These are phyloP conservation scores for Lactarius hengduanensis DNA, from an alignment of 768 basidiomycete genomes.

Conservation along the genomic window DNA sequence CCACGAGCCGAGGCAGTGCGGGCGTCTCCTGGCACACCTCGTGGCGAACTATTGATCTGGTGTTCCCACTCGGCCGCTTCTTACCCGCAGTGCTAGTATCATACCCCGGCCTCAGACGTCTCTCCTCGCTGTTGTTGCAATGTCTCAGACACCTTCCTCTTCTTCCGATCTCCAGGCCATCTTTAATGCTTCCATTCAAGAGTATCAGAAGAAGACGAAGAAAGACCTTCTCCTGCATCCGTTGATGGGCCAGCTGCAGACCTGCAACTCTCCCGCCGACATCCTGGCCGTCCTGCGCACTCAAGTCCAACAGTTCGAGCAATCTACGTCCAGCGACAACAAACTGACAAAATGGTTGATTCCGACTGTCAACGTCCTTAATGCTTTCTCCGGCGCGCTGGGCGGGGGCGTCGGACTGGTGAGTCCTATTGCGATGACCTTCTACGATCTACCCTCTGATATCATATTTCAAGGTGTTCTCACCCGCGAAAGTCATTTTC, in stretches of 20 bases:
- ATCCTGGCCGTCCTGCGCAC: background rate
- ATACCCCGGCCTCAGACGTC: too few species aligned
- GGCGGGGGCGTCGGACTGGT: background rate
- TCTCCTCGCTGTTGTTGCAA: too few species aligned
- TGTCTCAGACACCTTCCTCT: too few species aligned
- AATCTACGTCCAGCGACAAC: background rate
- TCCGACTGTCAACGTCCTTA: background rate
- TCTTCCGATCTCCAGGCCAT: background rate
- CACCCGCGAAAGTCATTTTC: background rate
- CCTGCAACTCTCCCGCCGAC: slow-evolving; percentile 6
- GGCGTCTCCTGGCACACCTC: background rate
- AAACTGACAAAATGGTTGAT: background rate
- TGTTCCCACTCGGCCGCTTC: background rate
- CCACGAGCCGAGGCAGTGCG: too few species aligned
- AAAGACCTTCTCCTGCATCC: background rate
- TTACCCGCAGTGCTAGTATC: background rate
- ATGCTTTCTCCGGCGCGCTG: background rate
- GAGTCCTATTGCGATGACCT: background rate
- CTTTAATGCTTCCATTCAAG: background rate
- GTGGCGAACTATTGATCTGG: background rate
- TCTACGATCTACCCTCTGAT: background rate
- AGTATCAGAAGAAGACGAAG: slow-evolving; percentile 2
- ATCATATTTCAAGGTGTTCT: background rate
- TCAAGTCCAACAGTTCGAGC: background rate
- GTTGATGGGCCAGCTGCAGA: background rate